Conservation (phyloP, 805 yeast genomes). For the Kurtzmaniella fragi region DNA sequence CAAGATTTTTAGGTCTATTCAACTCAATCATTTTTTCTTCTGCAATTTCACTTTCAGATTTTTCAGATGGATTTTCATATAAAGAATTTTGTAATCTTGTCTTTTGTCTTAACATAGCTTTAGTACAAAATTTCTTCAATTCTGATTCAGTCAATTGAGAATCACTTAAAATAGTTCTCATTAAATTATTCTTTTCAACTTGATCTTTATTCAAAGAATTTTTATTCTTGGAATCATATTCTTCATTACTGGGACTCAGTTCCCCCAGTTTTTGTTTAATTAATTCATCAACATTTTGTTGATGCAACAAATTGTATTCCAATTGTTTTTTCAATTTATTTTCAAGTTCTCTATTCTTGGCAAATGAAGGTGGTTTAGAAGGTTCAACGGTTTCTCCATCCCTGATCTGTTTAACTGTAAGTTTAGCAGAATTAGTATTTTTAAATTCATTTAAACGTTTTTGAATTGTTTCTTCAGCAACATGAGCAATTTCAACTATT, state of each 20-base stretch:
- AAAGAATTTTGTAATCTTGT: conserved; percentile 15
- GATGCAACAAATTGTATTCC: conserved; percentile 13
- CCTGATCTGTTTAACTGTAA: conserved; percentile 75
- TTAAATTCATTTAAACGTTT: conserved; percentile 85
- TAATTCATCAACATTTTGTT: conserved; percentile 14
- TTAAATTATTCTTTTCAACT: conserved; percentile 13
- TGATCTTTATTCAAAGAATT: conserved; percentile 8
- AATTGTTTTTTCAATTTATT: conserved; percentile 31
- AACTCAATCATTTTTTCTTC: conserved; percentile 14
- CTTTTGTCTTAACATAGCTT: conserved; percentile 18
- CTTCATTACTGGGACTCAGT: neutral
- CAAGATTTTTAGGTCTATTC: conserved; percentile 45
- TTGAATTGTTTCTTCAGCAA: conserved; percentile 91
- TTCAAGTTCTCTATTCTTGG: conserved; percentile 54
- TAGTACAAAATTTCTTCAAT: conserved; percentile 14
- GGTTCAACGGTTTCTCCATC: conserved; percentile 35
- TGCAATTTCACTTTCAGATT: conserved; percentile 9
- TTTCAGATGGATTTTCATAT: conserved; percentile 17
- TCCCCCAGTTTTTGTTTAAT: neutral
- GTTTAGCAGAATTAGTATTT: conserved; percentile 63
- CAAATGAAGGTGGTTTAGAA: conserved; percentile 81
- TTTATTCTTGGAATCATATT: neutral
- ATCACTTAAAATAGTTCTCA: conserved; percentile 25
- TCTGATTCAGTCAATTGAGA: conserved; percentile 26
- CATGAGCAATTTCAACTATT: conserved; percentile 91